Evolutionary conservation across 257 asterid genomes (phyloP).

Genomic region (Hygrophila difformis): DNA sequence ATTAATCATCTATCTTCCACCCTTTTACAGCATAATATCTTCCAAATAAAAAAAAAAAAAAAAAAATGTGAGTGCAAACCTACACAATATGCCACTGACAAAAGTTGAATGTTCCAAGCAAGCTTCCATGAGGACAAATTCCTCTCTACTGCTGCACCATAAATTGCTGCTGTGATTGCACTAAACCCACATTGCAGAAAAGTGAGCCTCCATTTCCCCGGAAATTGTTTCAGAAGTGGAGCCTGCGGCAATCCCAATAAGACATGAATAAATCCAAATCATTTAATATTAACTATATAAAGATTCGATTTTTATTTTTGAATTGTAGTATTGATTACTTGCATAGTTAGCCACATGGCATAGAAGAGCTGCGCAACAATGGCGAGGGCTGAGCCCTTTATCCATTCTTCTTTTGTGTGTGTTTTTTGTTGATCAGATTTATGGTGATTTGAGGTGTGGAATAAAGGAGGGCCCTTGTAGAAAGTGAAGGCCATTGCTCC

Average conservation of each 20-base stretch:
- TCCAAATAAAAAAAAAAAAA: no score
- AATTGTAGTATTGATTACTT: no score
- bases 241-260: no score
- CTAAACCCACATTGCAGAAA: constrained; percentile 46
- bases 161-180: constrained; percentile 27
- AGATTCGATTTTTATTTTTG: no score
- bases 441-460: constrained; percentile 12
- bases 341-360: constrained; percentile 63
- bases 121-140: constrained; percentile 41
- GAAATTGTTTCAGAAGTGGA: constrained; percentile 35
- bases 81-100: constrained; percentile 40
- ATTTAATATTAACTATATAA: no score
- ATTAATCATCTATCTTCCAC: no score
- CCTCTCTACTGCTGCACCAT: constrained; percentile 30
- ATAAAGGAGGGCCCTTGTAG: constrained; percentile 46
- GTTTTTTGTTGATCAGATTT: constrained; percentile 1
- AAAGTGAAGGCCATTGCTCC: constrained; percentile 57
- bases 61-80: constrained; percentile 12
- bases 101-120: constrained; percentile 39
- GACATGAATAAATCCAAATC: no score
- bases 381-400: constrained; percentile 51
- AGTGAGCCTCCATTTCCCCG: constrained; percentile 38
- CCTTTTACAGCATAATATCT: no score
- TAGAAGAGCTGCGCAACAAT: constrained; percentile 33
- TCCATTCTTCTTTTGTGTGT: constrained; percentile 37